Evolutionary conservation across 192 early-diverging fungal genomes (phyloP).

Genomic region (Umbelopsis sp.): DNA sequence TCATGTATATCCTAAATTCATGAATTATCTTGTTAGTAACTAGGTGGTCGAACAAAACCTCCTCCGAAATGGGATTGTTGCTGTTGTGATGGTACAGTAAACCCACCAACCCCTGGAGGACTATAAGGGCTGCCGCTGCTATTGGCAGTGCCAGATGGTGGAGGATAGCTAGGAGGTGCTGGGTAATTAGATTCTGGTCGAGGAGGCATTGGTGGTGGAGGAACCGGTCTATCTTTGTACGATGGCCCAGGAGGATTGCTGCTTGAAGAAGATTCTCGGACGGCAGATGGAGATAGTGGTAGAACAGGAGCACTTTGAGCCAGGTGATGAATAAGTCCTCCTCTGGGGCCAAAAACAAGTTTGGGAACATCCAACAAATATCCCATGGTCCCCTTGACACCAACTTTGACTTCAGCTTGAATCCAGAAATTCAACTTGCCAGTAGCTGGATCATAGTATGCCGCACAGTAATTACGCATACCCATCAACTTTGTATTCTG

Average conservation of each 20-base stretch:
- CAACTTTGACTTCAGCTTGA: constrained; percentile 36
- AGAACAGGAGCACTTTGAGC: constrained; percentile 6
- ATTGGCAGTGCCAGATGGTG: no score
- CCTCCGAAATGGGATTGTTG: neutral
- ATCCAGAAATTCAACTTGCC: constrained; percentile 40
- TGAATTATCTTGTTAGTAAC: neutral
- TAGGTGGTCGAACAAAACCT: constrained; percentile 3
- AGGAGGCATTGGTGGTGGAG: constrained; percentile 9
- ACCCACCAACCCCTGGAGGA: neutral
- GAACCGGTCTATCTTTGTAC: neutral
- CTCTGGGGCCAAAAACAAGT: constrained; percentile 29
- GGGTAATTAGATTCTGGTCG: neutral
- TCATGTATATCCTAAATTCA: no score
- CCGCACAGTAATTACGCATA: constrained; percentile 38
- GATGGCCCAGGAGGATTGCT: neutral
- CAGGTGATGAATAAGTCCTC: constrained; percentile 5
- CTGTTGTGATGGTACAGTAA: neutral
- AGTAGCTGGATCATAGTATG: constrained; percentile 27
- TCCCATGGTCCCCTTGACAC: constrained; percentile 38
- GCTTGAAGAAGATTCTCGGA: neutral
- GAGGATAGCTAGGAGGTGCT: neutral
- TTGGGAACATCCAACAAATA: constrained; percentile 40
- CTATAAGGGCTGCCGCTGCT: neutral
- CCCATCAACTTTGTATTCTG: constrained; percentile 41
- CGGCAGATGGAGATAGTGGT: constrained; percentile 1